Conservation (phyloP, 2,329 filamentous ascomycete genomes). For the Coleophoma cylindrospora region DNA sequence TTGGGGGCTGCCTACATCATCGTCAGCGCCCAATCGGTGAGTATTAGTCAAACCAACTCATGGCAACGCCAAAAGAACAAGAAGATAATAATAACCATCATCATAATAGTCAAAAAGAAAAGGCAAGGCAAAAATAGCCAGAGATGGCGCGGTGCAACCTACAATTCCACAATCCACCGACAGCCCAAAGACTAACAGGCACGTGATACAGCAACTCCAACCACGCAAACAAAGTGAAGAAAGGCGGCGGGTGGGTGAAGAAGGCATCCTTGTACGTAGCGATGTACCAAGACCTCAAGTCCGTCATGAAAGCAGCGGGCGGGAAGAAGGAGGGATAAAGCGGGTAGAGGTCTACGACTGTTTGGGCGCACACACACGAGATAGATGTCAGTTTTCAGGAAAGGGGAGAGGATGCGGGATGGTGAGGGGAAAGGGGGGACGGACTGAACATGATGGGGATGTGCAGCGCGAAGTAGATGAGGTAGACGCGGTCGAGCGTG, state of each 20-base stretch:
- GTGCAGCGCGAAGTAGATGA: constrained; percentile 58
- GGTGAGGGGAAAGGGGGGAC: constrained; percentile 15
- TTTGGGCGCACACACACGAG: background rate
- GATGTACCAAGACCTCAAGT: constrained; percentile 52
- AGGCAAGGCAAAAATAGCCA: background rate
- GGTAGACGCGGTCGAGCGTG: constrained; percentile 30
- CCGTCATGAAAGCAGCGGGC: constrained; percentile 38
- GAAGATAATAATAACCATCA: background rate
- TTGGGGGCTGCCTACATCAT: constrained; percentile 44
- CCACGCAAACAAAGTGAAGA: constrained; percentile 52
- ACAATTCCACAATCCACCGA: constrained; percentile 49
- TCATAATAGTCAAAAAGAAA: background rate
- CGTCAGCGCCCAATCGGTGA: background rate
- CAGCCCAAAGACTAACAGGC: constrained; percentile 54
- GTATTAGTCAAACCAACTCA: background rate
- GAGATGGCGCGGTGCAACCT: constrained; percentile 11
- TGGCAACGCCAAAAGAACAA: background rate
- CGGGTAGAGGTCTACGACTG: constrained; percentile 56
- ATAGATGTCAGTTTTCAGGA: background rate
- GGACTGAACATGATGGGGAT: constrained; percentile 57
- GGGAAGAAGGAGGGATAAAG: constrained; percentile 48
- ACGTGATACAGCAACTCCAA: constrained; percentile 58
- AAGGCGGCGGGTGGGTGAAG: constrained; percentile 52
- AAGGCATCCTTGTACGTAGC: constrained; percentile 58
- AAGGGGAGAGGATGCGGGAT: background rate